phyloP scores from a whole-genome alignment of 2,329 filamentous ascomycete species.

The Colletotrichum spaethianum region DNA sequence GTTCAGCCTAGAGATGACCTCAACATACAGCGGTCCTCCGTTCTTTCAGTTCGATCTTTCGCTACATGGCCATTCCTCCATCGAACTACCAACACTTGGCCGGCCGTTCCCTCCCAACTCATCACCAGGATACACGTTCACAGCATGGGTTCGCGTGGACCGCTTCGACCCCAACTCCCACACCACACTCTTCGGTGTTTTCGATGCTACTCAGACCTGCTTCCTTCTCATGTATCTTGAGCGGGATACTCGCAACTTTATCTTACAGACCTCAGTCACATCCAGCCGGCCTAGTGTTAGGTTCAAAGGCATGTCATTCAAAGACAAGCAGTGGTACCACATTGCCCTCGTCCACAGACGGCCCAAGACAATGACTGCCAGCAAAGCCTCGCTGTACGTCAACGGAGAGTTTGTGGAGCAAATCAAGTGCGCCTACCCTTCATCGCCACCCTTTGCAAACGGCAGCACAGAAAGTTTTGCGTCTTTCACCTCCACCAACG shows the following conservation, averaged over 20 bases:
- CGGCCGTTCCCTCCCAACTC: conserved; percentile 86
- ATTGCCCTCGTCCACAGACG: conserved; percentile 89
- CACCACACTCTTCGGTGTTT: conserved; percentile 96
- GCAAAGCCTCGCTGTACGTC: conserved; percentile 90
- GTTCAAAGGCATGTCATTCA: conserved; percentile 87
- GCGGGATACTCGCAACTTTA: conserved; percentile 92
- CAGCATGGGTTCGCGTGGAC: conserved; percentile 91
- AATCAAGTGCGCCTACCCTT: conserved; percentile 89
- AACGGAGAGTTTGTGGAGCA: conserved; percentile 96
- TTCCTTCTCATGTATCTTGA: conserved; percentile 96
- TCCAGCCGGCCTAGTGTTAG: conserved; percentile 90
- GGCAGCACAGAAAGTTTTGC: conserved; percentile 77
- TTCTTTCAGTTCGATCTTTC: conserved; percentile 97
- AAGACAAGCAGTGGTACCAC: conserved; percentile 90
- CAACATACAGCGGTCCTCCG: conserved; percentile 81
- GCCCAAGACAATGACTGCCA: conserved; percentile 80
- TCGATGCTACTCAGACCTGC: conserved; percentile 91
- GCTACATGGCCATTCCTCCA: conserved; percentile 86
- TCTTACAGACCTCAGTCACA: conserved; percentile 93
- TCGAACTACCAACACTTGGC: conserved; percentile 90
- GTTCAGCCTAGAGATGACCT: conserved; percentile 81
- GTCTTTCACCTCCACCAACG: conserved; percentile 73
- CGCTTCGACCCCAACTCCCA: conserved; percentile 87
- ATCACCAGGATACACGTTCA: conserved; percentile 89
- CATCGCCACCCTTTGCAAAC: conserved; percentile 76